Conservation (phyloP, 805 yeast species). For the Hyphopichia homilentoma region DNA sequence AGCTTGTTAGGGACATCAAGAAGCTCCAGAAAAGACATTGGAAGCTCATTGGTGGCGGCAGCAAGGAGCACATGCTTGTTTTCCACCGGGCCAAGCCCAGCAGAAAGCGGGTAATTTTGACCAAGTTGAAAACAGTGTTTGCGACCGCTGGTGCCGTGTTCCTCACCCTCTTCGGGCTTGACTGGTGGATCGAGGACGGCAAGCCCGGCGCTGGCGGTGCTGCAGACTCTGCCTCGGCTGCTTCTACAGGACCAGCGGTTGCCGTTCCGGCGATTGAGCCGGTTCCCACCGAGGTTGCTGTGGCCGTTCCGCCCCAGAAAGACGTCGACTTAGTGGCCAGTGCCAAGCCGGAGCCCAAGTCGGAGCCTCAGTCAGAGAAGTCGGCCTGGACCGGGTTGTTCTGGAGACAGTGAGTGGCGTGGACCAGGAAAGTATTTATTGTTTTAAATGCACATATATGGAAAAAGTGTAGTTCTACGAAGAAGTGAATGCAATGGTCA, state of each 20-base stretch:
- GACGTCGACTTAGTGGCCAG: no score
- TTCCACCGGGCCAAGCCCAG: conserved; percentile 6
- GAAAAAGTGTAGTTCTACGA: no score
- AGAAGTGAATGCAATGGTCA: background rate
- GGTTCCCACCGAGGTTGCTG: no score
- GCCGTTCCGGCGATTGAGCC: no score
- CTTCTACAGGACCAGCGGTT: no score
- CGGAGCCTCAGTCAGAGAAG: no score
- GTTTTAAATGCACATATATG: no score
- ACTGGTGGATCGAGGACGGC: conserved; percentile 11
- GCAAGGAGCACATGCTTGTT: conserved; percentile 10
- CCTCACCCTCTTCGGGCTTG: conserved; percentile 16
- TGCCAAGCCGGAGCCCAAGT: no score
- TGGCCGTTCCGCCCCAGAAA: no score
- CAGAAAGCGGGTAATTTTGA: conserved; percentile 3
- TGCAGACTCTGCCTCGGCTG: background rate
- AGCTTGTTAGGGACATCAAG: conserved; percentile 31
- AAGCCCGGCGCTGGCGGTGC: background rate
- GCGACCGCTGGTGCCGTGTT: conserved; percentile 25
- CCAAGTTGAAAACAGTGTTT: conserved; percentile 15
- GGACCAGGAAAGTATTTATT: no score
- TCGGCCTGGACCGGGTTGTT: background rate
- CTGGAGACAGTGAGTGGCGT: no score
- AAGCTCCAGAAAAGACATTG: conserved; percentile 45
- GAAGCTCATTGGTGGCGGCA: conserved; percentile 49